A percentile compares a stretch with the other conserved stretches of the same genome.
These are phyloP conservation scores for Xerocomellus intermedius DNA, from an alignment of 768 basidiomycete genomes.

Conservation along the genomic window DNA sequence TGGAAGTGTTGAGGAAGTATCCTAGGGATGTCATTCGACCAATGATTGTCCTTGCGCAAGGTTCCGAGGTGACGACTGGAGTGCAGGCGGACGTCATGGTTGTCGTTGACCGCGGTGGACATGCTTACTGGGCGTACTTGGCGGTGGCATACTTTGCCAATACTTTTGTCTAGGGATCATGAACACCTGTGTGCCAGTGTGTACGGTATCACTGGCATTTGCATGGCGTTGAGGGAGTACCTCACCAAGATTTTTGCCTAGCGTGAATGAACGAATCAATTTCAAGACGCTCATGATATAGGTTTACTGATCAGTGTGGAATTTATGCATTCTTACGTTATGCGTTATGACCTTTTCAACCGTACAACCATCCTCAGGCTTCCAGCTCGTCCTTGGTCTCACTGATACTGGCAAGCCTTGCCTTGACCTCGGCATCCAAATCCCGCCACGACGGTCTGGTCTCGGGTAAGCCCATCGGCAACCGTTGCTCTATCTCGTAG, in stretches of 20 bases:
- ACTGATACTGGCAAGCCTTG: neutral
- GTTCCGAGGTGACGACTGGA: neutral
- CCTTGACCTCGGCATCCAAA: neutral
- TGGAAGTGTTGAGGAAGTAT: conserved; percentile 5
- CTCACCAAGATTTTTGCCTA: too few relatives aligned
- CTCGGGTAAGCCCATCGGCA: too few relatives aligned
- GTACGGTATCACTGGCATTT: too few relatives aligned
- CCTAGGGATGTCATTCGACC: conserved; percentile 3
- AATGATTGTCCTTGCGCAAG: conserved; percentile 15
- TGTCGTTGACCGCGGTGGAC: conserved; percentile 36
- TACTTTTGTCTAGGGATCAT: too few relatives aligned
- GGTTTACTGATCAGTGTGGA: too few relatives aligned
- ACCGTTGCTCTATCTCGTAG: neutral
- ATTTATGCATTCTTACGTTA: too few relatives aligned
- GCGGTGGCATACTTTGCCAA: conserved; percentile 32
- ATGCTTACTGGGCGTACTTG: conserved; percentile 39
- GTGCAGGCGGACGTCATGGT: conserved; percentile 25
- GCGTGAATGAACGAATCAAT: too few relatives aligned
- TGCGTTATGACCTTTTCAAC: too few relatives aligned
- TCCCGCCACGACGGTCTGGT: neutral
- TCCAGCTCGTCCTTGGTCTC: neutral
- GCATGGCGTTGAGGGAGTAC: too few relatives aligned
- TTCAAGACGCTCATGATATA: too few relatives aligned
- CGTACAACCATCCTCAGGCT: too few relatives aligned
- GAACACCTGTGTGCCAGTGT: too few relatives aligned